These are phyloP conservation scores for Fusarium chlamydosporum DNA, from an alignment of 2,329 filamentous ascomycete genomes.

Conservation along the genomic window DNA sequence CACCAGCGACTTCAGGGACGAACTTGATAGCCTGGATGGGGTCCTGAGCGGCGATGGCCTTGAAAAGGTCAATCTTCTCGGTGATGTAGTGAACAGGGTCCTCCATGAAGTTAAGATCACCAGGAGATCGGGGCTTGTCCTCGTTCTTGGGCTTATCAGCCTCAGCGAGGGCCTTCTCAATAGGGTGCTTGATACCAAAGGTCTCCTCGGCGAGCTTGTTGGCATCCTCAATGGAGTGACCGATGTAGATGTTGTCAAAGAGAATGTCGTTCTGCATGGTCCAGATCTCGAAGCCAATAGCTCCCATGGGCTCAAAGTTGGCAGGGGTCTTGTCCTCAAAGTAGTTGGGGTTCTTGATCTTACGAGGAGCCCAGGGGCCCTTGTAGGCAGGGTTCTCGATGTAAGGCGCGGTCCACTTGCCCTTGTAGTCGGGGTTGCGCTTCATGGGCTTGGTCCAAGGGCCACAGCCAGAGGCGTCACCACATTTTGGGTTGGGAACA, in stretches of 20 bases:
- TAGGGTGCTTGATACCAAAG: conserved; percentile 87
- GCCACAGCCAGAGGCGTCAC: conserved; percentile 92
- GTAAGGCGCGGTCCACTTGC: conserved; percentile 93
- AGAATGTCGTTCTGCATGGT: conserved; percentile 99
- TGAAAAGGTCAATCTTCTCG: conserved; percentile 94
- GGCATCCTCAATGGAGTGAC: conserved; percentile 94
- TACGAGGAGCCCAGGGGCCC: conserved; percentile 92
- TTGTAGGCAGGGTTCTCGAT: conserved; percentile 99
- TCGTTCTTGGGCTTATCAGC: conserved; percentile 81
- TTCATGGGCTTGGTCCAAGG: conserved; percentile 92
- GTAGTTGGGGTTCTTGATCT: conserved; percentile 97
- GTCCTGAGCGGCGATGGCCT: conserved; percentile 84
- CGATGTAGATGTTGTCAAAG: conserved; percentile 99
- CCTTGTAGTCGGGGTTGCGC: conserved; percentile 98
- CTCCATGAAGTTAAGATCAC: conserved; percentile 88
- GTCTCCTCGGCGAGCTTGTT: conserved; percentile 90
- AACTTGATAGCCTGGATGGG: conserved; percentile 88
- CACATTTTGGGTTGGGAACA: conserved; percentile 95
- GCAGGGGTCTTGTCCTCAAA: conserved; percentile 97
- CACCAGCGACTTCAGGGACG: conserved; percentile 91
- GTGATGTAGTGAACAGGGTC: conserved; percentile 89
- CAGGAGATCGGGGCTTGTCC: conserved; percentile 76
- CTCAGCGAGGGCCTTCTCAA: conserved; percentile 85
- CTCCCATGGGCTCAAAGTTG: conserved; percentile 98
- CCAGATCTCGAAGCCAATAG: conserved; percentile 99